Conservation (phyloP, 2,329 filamentous ascomycete species). For the Apiospora kogelbergensis region DNA sequence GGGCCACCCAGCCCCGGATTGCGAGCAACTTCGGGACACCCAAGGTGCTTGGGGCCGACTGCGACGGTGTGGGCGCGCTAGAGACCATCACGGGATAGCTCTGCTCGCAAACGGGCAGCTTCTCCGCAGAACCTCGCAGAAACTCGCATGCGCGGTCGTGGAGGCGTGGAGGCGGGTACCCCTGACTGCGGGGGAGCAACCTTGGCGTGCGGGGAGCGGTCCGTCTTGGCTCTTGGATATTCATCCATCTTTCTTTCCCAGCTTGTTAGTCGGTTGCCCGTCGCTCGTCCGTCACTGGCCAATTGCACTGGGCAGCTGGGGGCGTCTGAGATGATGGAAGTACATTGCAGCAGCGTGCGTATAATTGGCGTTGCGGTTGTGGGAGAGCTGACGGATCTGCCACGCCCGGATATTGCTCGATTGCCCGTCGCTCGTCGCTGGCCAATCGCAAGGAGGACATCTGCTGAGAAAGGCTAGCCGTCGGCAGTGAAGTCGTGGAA, state of each 20-base stretch:
- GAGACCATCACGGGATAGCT: not conserved
- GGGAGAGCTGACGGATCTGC: too few species aligned
- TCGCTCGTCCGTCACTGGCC: too few species aligned
- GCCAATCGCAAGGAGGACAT: not conserved
- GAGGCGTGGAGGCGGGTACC: too few species aligned
- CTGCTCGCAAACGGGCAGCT: not conserved
- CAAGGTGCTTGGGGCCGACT: not conserved
- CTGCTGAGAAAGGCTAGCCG: not conserved
- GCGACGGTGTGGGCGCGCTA: not conserved
- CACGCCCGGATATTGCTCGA: not conserved
- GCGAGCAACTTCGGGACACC: not conserved
- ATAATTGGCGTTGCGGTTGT: not conserved
- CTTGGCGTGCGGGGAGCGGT: conserved; percentile 1
- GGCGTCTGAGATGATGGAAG: too few species aligned
- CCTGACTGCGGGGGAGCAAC: not conserved
- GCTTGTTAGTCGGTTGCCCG: not conserved
- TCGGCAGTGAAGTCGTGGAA: not conserved
- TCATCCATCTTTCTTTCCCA: not conserved
- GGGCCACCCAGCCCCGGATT: not conserved
- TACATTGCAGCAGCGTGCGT: not conserved
- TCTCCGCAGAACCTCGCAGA: not conserved
- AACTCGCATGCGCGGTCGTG: not conserved
- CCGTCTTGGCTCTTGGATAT: not conserved
- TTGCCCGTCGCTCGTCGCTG: not conserved
- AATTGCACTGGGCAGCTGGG: too few species aligned